Base-by-base conservation (phyloP, 352 stramenopile species). In the Saprolegnia parasitica region DNA sequence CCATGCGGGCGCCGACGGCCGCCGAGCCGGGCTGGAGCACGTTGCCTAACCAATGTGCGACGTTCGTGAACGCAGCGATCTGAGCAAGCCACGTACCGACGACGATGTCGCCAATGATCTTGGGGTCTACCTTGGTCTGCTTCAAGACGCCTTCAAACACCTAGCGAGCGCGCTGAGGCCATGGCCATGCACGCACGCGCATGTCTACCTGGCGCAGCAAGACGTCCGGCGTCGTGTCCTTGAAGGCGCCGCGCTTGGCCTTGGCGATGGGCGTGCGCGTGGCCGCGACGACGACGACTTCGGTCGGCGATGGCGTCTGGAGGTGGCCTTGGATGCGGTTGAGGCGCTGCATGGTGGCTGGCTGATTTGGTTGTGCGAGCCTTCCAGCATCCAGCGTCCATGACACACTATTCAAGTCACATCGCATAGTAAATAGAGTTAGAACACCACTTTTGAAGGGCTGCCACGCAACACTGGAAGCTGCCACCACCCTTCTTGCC, bases 221-320 rank as follows among this genome's bases (percentile, higher is more conserved):
- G 37, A 94, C 88, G 70, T 97, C 91, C 35, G 91, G 89, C 45
- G 88, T 96, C 15, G 88, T 96, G 76, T 97, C 87, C 80, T 96
- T 96, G 76, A 97, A 97, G 23, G 81, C 87, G 32, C 91, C 91
- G 60, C 87, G 82, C 70, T 88, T 85, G 65, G 84, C 85, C 74
- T 94, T 95, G 66, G 85, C 89, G 73, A 96, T 93, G 46, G 88
- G 83, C 71, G 89, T 96, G 72, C 89, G 87, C 21, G 88, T 72
- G 18, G 88, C 86, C 56, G 85, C 88, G 58, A 96, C 85, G 61
- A 96, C 79, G 24, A 96, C 86, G 49, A 95, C 84, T n/a, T 91
- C 79, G 24, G 76, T 70, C 2, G 58, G 68, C 21, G 55, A 39
- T 1, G 73, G 26, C 0, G 72, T 64, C 65, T 79, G 74, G 56